Percentiles rank a stretch among this genome's conserved stretches.
phyloP scores from a whole-genome alignment of 305 asterid genomes.

The Rubia peregrina region DNA sequence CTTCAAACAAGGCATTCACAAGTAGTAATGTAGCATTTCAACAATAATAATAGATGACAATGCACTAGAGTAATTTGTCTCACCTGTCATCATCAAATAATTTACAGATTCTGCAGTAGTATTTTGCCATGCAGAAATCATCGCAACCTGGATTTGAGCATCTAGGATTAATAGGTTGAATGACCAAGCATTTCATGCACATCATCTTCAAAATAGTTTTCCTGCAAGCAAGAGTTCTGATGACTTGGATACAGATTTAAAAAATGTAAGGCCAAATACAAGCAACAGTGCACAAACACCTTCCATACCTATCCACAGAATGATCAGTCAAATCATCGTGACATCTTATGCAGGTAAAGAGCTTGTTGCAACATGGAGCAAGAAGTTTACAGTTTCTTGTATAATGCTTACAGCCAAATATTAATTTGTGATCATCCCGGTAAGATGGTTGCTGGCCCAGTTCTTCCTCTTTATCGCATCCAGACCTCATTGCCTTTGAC shows the following conservation, averaged over 20 bases:
- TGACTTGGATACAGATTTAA: constrained; percentile 22
- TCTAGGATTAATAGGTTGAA: constrained; percentile 55
- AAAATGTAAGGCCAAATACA: background rate
- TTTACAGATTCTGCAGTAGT: constrained; percentile 79
- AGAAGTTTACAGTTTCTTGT: constrained; percentile 76
- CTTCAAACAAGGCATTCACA: background rate
- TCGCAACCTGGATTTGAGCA: constrained; percentile 49
- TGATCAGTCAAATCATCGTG: constrained; percentile 80
- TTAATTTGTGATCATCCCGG: constrained; percentile 36
- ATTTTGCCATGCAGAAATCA: constrained; percentile 71
- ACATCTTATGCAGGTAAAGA: constrained; percentile 79
- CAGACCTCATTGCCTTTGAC: constrained; percentile 32
- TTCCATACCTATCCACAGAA: constrained; percentile 60
- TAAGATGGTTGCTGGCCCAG: constrained; percentile 63
- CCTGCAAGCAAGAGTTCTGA: constrained; percentile 38
- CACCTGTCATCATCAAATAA: constrained; percentile 78
- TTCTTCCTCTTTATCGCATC: constrained; percentile 37
- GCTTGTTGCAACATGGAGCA: constrained; percentile 74
- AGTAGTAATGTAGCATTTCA: background rate
- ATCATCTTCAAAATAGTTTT: constrained; percentile 60
- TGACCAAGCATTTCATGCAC: constrained; percentile 79
- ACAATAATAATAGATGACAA: background rate
- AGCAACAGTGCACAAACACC: constrained; percentile 14
- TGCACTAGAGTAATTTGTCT: constrained; percentile 24
- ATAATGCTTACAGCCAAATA: constrained; percentile 77